These are phyloP conservation scores for Fusarium sp. DNA, from an alignment of 2,329 filamentous ascomycete genomes.

Conservation along the genomic window DNA sequence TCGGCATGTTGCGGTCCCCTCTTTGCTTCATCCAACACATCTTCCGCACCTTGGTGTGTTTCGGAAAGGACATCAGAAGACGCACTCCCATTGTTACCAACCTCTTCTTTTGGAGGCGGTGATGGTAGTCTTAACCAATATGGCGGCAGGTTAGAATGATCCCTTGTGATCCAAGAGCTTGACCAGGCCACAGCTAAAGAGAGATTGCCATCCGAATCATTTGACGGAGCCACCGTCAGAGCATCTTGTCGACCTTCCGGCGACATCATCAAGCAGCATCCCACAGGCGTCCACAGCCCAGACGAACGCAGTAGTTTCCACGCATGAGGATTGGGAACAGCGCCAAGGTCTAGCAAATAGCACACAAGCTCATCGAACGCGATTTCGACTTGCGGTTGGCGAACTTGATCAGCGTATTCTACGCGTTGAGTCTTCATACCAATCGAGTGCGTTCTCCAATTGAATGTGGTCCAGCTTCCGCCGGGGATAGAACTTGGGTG, in stretches of 20 bases:
- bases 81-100: neutral
- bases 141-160: constrained; percentile 66
- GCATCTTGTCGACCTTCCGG: constrained; percentile 64
- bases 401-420: constrained; percentile 70
- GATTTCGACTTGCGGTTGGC: constrained; percentile 66
- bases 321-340: constrained; percentile 69
- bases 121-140: constrained; percentile 69
- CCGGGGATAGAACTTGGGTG: constrained; percentile 68
- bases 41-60: constrained; percentile 1
- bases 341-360: constrained; percentile 74
- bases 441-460: constrained; percentile 74
- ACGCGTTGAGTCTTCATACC: constrained; percentile 73
- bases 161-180: constrained; percentile 65
- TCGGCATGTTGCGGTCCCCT: neutral
- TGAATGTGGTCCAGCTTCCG: constrained; percentile 74
- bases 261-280: constrained; percentile 68
- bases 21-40: neutral
- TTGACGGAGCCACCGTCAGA: constrained; percentile 66
- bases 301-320: constrained; percentile 69
- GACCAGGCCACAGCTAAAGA: constrained; percentile 70
- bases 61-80: neutral
- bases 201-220: constrained; percentile 72
- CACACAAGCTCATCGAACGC: constrained; percentile 71
- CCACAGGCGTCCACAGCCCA: constrained; percentile 71
- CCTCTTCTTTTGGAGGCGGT: constrained; percentile 16